Conservation (phyloP, 129 eudicot species). For the Artemisia argyi region DNA sequence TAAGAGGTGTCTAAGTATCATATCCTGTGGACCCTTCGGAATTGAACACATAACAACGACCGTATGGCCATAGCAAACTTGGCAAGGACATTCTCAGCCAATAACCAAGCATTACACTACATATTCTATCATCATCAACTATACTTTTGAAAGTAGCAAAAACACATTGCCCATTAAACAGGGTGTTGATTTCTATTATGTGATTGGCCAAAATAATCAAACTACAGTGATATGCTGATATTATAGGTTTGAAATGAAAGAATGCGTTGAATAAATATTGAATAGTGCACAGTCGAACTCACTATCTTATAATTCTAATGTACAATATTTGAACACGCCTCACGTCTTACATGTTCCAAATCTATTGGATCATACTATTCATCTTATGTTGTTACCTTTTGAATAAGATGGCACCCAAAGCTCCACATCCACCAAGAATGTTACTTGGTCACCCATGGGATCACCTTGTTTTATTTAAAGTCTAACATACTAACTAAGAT, state of each 20-base stretch:
- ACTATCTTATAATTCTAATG: slow-evolving; percentile 15
- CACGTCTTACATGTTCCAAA: slow-evolving; percentile 8
- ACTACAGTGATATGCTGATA: background rate
- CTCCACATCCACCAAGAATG: background rate
- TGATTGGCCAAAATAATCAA: slow-evolving; percentile 21
- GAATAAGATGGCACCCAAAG: background rate
- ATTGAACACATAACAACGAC: slow-evolving; percentile 20
- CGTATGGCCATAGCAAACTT: background rate
- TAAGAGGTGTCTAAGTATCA: background rate
- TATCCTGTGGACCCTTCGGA: slow-evolving; percentile 7
- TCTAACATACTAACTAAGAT: background rate
- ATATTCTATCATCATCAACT: background rate
- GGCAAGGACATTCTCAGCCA: background rate
- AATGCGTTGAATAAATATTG: background rate
- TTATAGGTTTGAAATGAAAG: slow-evolving; percentile 12
- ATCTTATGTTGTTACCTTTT: background rate
- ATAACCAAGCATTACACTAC: slow-evolving; percentile 5
- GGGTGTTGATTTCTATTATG: slow-evolving; percentile 25
- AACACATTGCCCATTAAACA: slow-evolving; percentile 11
- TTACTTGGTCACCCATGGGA: background rate
- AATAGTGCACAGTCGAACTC: slow-evolving; percentile 22
- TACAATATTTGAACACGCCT: background rate
- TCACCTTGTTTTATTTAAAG: background rate
- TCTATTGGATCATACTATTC: slow-evolving; percentile 34
- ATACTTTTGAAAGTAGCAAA: slow-evolving; percentile 4